Conservation (phyloP, 805 yeast species). For the Tetrapisispora iriomotensis region DNA sequence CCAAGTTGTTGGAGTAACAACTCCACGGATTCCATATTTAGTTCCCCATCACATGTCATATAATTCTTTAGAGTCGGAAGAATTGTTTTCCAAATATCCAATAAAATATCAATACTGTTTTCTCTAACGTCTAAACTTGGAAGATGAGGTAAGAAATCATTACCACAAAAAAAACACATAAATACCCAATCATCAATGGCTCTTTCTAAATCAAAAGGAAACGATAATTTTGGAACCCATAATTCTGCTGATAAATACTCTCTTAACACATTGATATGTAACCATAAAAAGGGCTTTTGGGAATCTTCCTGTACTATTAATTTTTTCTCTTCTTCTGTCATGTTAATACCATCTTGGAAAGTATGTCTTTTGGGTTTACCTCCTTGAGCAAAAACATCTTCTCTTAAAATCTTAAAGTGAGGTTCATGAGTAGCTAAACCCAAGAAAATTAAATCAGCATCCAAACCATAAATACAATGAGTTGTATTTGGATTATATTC, state of each 20-base stretch:
- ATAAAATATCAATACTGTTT: constrained; percentile 76
- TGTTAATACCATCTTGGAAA: constrained; percentile 29
- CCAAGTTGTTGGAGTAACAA: constrained; percentile 55
- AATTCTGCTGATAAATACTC: constrained; percentile 84
- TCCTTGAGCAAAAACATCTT: constrained; percentile 88
- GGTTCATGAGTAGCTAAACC: constrained; percentile 98
- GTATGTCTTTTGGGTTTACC: constrained; percentile 21
- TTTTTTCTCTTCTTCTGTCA: constrained; percentile 50
- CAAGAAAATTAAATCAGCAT: constrained; percentile 93
- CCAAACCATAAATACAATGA: constrained; percentile 96
- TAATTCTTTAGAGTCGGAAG: constrained; percentile 62
- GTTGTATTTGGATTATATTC: constrained; percentile 84
- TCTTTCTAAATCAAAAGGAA: constrained; percentile 79
- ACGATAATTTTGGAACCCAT: constrained; percentile 54
- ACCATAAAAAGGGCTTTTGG: constrained; percentile 85
- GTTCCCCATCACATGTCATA: constrained; percentile 81
- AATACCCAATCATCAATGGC: constrained; percentile 99
- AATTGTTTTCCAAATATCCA: constrained; percentile 71
- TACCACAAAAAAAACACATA: constrained; percentile 97
- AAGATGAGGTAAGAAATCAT: constrained; percentile 93
- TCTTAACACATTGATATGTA: constrained; percentile 76
- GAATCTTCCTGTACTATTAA: constrained; percentile 28
- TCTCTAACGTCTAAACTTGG: constrained; percentile 94
- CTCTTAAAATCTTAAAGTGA: constrained; percentile 85
- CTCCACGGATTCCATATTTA: constrained; percentile 71